Evolutionary conservation across 345 rosid genomes (phyloP).

Genomic region (Eucalyptus pauciflora): DNA sequence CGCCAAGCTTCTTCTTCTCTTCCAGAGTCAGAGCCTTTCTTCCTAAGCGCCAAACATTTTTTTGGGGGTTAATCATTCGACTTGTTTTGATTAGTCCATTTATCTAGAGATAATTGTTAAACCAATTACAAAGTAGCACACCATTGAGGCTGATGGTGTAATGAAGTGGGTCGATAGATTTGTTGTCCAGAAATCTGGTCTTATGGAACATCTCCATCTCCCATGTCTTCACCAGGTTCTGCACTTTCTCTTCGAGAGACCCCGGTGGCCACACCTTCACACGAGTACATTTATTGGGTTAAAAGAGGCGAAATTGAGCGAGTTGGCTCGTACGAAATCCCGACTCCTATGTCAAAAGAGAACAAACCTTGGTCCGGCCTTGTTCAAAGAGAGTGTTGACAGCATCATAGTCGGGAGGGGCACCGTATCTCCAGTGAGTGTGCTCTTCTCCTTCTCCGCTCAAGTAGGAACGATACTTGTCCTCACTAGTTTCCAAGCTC

Average conservation of each 20-base stretch:
- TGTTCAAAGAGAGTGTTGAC: constrained; percentile 55
- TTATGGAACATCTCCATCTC: constrained; percentile 61
- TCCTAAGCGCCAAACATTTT: constrained; percentile 8
- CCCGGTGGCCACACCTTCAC: constrained; percentile 47
- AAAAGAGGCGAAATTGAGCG: not conserved
- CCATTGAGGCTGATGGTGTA: constrained; percentile 41
- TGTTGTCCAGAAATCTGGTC: constrained; percentile 14
- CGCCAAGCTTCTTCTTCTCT: constrained; percentile 33
- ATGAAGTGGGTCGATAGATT: constrained; percentile 17
- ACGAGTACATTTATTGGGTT: not conserved
- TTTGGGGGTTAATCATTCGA: not conserved
- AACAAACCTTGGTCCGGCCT: constrained; percentile 38
- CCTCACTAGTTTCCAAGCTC: not conserved
- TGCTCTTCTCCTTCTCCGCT: constrained; percentile 44
- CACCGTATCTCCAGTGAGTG: constrained; percentile 44
- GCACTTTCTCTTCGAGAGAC: constrained; percentile 55
- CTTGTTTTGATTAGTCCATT: not conserved
- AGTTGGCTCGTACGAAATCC: not conserved
- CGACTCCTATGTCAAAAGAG: not conserved
- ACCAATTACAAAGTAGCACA: not conserved
- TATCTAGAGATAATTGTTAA: not conserved
- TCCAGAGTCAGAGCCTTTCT: constrained; percentile 28
- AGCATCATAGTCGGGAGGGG: constrained; percentile 39
- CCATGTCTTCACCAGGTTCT: constrained; percentile 64
- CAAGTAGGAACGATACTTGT: constrained; percentile 36